phyloP scores from a whole-genome alignment of 2,329 filamentous ascomycete species.

The Septoria linicola region DNA sequence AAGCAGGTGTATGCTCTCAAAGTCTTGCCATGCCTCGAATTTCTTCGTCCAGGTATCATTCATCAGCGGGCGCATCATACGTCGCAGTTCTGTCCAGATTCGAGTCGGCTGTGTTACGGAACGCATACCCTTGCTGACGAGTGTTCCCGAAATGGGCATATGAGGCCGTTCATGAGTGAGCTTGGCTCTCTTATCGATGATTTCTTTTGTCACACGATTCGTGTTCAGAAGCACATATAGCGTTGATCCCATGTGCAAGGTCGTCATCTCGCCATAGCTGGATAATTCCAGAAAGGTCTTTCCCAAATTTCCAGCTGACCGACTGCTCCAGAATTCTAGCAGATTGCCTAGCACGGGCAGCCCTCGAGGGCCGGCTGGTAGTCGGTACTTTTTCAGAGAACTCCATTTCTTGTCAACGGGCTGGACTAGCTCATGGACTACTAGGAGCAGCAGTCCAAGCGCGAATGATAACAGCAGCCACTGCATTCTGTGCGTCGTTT shows the following conservation, averaged over 20 bases:
- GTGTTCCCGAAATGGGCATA: slow-evolving; percentile 17
- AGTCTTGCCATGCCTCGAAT: slow-evolving; percentile 18
- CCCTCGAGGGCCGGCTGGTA: slow-evolving; percentile 16
- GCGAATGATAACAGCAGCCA: neutral
- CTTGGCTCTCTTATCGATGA: slow-evolving; percentile 17
- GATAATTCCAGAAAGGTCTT: slow-evolving; percentile 5
- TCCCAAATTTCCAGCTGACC: slow-evolving; percentile 11
- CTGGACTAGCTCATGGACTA: slow-evolving; percentile 11
- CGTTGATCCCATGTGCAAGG: slow-evolving; percentile 16
- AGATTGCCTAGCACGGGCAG: slow-evolving; percentile 15
- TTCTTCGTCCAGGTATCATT: slow-evolving; percentile 14
- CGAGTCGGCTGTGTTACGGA: slow-evolving; percentile 17
- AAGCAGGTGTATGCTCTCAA: slow-evolving; percentile 13
- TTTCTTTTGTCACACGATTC: slow-evolving; percentile 17
- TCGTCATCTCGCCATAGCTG: slow-evolving; percentile 17
- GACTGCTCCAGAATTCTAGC: slow-evolving; percentile 15
- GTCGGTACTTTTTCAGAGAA: slow-evolving; percentile 10
- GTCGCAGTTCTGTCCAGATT: slow-evolving; percentile 11
- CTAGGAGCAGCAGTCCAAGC: neutral
- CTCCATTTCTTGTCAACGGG: slow-evolving; percentile 17
- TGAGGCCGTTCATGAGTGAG: slow-evolving; percentile 17
- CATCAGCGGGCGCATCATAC: slow-evolving; percentile 15
- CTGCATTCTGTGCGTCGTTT: neutral
- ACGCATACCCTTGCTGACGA: slow-evolving; percentile 16
- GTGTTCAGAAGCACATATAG: slow-evolving; percentile 18